phyloP scores from a whole-genome alignment of 202 grass and related monocot species.

The Musa balbisiana region DNA sequence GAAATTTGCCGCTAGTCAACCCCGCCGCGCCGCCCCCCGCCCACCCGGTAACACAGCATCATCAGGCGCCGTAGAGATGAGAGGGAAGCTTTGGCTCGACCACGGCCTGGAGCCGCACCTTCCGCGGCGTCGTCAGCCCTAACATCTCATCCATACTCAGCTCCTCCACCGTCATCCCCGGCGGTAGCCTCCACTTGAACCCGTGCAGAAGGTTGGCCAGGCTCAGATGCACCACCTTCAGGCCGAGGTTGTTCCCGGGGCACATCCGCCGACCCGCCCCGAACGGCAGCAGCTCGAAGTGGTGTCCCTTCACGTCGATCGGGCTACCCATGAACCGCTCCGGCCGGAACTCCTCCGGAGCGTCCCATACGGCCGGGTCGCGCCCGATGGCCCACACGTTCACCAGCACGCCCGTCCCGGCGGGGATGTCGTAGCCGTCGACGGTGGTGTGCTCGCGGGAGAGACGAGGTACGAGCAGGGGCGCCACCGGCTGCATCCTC shows the following conservation, averaged over 20 bases:
- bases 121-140: conserved; percentile 19
- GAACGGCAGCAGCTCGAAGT: conserved; percentile 35
- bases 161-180: conserved; percentile 15
- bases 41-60: neutral
- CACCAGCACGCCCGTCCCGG: conserved; percentile 10
- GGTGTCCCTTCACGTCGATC: conserved; percentile 29
- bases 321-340: conserved; percentile 24
- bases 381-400: conserved; percentile 28
- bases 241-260: conserved; percentile 17
- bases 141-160: conserved; percentile 31
- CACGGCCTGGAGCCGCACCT: conserved; percentile 1
- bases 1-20: too few species aligned
- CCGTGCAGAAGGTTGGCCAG: conserved; percentile 36
- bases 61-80: conserved; percentile 3
- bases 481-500: neutral
- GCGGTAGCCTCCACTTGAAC: conserved; percentile 19
- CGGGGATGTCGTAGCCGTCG: neutral
- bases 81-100: neutral
- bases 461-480: neutral
- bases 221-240: conserved; percentile 22
- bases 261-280: conserved; percentile 34
- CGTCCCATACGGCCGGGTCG: conserved; percentile 24
- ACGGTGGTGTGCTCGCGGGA: neutral
- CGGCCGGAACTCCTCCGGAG: conserved; percentile 25
- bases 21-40: too few species aligned